A percentile compares a stretch with the other conserved stretches of the same genome.
These are phyloP conservation scores for Chytriomyces sp. DNA, from an alignment of 192 early-diverging fungal species.

Conservation along the genomic window DNA sequence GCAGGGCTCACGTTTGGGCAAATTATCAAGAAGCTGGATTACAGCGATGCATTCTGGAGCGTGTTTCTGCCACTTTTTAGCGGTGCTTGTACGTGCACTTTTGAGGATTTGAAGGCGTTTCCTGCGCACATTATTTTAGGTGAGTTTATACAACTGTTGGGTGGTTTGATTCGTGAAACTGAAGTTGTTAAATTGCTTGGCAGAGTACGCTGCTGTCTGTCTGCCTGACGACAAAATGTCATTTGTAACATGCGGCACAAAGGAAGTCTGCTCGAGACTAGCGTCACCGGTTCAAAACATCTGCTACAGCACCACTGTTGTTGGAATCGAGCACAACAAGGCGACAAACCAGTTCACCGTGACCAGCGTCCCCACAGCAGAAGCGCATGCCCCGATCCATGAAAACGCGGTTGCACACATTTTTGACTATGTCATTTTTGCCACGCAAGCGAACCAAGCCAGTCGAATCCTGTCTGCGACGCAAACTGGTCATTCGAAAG, in stretches of 20 bases:
- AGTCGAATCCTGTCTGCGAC: conserved; percentile 38
- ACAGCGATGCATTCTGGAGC: conserved; percentile 42
- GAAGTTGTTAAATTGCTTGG: conserved; percentile 27
- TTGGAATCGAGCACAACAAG: conserved; percentile 31
- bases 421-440: conserved; percentile 58
- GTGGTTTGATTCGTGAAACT: conserved; percentile 7
- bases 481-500: conserved; percentile 2
- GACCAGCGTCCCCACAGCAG: conserved; percentile 17
- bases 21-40: conserved; percentile 35
- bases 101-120: conserved; percentile 44
- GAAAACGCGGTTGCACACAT: conserved; percentile 23
- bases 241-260: conserved; percentile 49
- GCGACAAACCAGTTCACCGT: conserved; percentile 22
- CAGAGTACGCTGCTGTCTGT: conserved; percentile 47
- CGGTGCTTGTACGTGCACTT: conserved; percentile 53
- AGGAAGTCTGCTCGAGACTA: conserved; percentile 47
- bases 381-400: conserved; percentile 14
- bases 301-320: conserved; percentile 36
- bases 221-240: conserved; percentile 56
- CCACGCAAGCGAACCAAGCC: conserved; percentile 59
- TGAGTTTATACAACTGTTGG: conserved; percentile 8
- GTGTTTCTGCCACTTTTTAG: conserved; percentile 53
- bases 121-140: conserved; percentile 51
- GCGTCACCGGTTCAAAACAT: conserved; percentile 43
- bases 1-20: conserved; percentile 41